Evolutionary conservation across 2,329 filamentous ascomycete species (phyloP), one percentile per base, ranked within the genome.

Genomic region (Uncinocarpus reesii): DNA sequence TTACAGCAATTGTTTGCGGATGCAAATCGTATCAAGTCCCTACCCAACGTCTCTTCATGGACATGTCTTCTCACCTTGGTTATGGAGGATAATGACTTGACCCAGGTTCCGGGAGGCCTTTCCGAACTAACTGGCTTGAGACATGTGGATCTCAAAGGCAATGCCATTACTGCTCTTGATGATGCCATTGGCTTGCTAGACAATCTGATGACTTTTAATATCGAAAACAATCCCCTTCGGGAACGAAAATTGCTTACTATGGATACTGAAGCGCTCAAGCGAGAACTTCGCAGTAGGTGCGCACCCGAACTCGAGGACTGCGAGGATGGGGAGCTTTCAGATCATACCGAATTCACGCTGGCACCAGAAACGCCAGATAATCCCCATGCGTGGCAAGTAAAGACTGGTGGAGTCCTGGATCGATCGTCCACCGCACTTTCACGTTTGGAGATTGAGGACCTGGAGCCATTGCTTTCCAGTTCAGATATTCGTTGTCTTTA

Each of bases 181-280:
- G 76, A 86, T 0, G 81, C 80, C 54, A 78, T 96, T 50, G 84
- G 83, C 4, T 71, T 78, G 21, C 95, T 96, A 87, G 79, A 86
- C 4, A 80, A 69, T 37, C 69, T 98, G 7, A 75, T 80, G 16
- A 81, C 81, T 61, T 76, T 96, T 35, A 80, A 82, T 3, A 72
- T 98, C 26, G 81, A 81, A 36, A 88, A 87, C n/a, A 98, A 98
- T 58, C 92, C 92, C 0, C 70, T 98, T 11, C 77, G 85, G 11
- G 88, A 95, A 62, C 88, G 84, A 62, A 95, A 88, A 62, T 87
- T 92, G 56, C 72, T 89, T 11, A 83, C 79, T 0, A 85, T 93
- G 68, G 76, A 77, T 18, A 88, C 85, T 0, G 84, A 87, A 11
- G 84, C 92, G 47, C 71, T 96, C 53, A 95, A 94, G 65, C 76